Base-by-base conservation (phyloP, 139 green algal species). In the Chara braunii region DNA sequence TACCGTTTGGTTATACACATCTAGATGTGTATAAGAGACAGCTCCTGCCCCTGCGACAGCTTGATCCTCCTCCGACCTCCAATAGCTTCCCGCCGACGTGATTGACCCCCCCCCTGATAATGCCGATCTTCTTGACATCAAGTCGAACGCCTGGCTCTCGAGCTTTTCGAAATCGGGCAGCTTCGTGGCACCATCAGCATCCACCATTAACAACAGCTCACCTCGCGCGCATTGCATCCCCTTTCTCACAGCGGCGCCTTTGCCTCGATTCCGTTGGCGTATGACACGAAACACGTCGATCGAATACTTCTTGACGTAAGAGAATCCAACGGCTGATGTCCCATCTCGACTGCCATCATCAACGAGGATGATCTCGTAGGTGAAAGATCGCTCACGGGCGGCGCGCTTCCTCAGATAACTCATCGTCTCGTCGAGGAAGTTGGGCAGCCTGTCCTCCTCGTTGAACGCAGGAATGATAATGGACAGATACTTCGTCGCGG, bases 341-440 rank as follows among this genome's bases (percentile, higher is more conserved):
- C 42, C 68, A 52, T 98, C 92, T 14, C 40, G 81, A 79, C 85
- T 95, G 53, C 92, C 92, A 45, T 98, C 92, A 62, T 98, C 92
- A 30, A 98, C 92, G 2, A 98, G 78, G 29, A 98, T 83, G 2
- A 98, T 75, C 60, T 98, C n/a, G 36, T 12, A 64, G 9, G 43
- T 66, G 40, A 9, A 64, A 11, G 12, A 64, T n/a, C n/a, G n/a
- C n/a, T n/a, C n/a, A n/a, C n/a, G n/a, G n/a, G n/a, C n/a, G n/a
- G n/a, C n/a, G n/a, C n/a, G n/a, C n/a, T n/a, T n/a, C n/a, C n/a
- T n/a, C n/a, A n/a, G n/a, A n/a, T n/a, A n/a, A n/a, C 60, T 69
- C 11, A 97, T 65, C 0, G 83, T 82, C 42, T 94, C 87, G 28
- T 94, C 80, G 1, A 97, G 52, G 2, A 83, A 91, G 3, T 75